phyloP scores from a whole-genome alignment of 768 basidiomycete genomes.

The Amanita rubescens region DNA sequence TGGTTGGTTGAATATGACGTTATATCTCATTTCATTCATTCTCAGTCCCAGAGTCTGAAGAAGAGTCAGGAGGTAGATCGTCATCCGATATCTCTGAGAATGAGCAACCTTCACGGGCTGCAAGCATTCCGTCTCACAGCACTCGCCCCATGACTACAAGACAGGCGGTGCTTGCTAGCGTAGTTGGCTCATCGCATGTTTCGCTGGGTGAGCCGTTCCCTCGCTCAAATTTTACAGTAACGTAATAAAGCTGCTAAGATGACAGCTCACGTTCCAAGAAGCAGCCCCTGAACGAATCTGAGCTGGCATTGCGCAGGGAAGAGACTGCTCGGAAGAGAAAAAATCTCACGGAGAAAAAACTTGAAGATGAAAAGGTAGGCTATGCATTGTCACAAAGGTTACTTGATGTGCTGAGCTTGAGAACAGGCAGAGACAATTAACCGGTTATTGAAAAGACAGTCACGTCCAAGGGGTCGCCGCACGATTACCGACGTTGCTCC shows the following conservation, averaged over 20 bases:
- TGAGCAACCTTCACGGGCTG: slow-evolving; percentile 17
- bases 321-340: slow-evolving; percentile 80
- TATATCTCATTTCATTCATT: slow-evolving; percentile 4
- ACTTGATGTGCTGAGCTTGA: background rate
- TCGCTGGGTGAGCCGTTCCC: slow-evolving; percentile 40
- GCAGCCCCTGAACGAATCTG: slow-evolving; percentile 62
- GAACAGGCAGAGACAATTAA: slow-evolving; percentile 80
- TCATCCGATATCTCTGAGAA: slow-evolving; percentile 16
- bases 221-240: background rate
- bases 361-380: slow-evolving; percentile 76
- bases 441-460: slow-evolving; percentile 80
- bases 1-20: background rate
- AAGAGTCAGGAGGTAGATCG: slow-evolving; percentile 25
- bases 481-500: slow-evolving; percentile 33
- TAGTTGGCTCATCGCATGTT: slow-evolving; percentile 62
- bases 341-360: slow-evolving; percentile 74
- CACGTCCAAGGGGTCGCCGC: slow-evolving; percentile 56
- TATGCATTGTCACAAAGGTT: slow-evolving; percentile 3
- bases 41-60: slow-evolving; percentile 30
- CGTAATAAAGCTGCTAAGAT: background rate
- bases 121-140: slow-evolving; percentile 18
- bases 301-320: slow-evolving; percentile 66
- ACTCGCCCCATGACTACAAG: slow-evolving; percentile 44
- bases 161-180: slow-evolving; percentile 66
- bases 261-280: slow-evolving; percentile 40